Evolutionary conservation across 306 rosid species (phyloP), one percentile per base, ranked within the genome.

Genomic region (Ormosia semicastrata): DNA sequence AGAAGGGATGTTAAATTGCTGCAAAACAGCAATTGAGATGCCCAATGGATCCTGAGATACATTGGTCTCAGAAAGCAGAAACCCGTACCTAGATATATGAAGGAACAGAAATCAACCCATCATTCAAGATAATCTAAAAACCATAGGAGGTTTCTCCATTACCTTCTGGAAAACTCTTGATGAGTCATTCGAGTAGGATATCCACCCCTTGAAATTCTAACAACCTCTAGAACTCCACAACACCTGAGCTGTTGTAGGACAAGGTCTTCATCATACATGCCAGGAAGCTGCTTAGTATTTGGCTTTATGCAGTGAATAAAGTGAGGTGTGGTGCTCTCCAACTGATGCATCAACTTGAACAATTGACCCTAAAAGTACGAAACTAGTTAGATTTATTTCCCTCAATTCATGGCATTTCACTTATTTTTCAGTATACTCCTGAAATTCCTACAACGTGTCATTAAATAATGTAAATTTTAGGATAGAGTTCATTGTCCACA

Each of bases 251-350:
- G 99, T 81, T 91, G 92, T 78, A 87, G 78, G 83, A 96, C 94
- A 83, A 88, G 85, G 82, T 89, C 88, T 37, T 83, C 89, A 76
- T 92, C 94, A 84, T 68, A 94, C 59, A 85, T 17, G 60, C 93
- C 92, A 30, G 97, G 93, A 86, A 88, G 90, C 84, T 88, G 95
- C 79, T 89, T 93, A 66, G 59, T 43, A 77, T 93, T 96, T 72
- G 99, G 98, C 87, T 82, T 91, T 80, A 96, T 84, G 87, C 99
- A 96, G 84, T 85, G 77, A 89, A 96, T 92, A 84, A 92, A 96
- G 89, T 90, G 98, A 88, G 98, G 97, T 7, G 58, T 82, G 41
- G 95, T 92, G 84, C 84, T 73, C 85, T 94, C 99, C 94, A 96
- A 85, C 76, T 87, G 89, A 60, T 81, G 88, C 89, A 96, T 86